These are phyloP conservation scores for Fistulinella cinereoalba DNA, from an alignment of 1,284 basidiomycete species.

Conservation along the genomic window DNA sequence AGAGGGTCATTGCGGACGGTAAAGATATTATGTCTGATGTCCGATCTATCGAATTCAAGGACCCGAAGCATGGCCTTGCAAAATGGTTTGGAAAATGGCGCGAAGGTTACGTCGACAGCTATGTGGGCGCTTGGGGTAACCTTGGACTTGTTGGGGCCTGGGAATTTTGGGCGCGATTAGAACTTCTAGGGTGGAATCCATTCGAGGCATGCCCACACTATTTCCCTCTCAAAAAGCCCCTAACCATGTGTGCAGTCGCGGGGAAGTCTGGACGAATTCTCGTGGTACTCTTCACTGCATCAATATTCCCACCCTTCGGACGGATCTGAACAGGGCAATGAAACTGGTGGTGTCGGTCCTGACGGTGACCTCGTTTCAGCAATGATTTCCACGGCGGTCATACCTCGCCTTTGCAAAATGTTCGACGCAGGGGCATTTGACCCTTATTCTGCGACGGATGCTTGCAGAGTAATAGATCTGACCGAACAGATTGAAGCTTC, in stretches of 20 bases:
- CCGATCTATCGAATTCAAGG: constrained; percentile 79
- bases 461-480: constrained; percentile 67
- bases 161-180: constrained; percentile 93
- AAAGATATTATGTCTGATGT: constrained; percentile 77
- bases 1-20: constrained; percentile 51
- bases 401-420: constrained; percentile 72
- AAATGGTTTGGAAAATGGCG: constrained; percentile 82
- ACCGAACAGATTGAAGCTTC: constrained; percentile 80
- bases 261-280: constrained; percentile 73
- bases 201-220: constrained; percentile 56
- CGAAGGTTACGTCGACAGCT: constrained; percentile 73
- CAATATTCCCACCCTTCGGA: constrained; percentile 68
- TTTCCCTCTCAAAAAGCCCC: neutral
- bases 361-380: constrained; percentile 88
- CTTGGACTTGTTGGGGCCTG: constrained; percentile 87
- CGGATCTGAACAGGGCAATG: constrained; percentile 45
- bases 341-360: constrained; percentile 64
- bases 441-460: constrained; percentile 72
- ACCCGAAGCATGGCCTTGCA: constrained; percentile 73
- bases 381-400: constrained; percentile 81
- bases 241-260: constrained; percentile 37
- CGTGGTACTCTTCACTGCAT: constrained; percentile 79
- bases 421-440: constrained; percentile 77
- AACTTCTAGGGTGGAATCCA: constrained; percentile 86
- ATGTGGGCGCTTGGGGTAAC: constrained; percentile 86